These are phyloP conservation scores for Telopea speciosissima DNA, from an alignment of 177 flowering plant genomes.

Conservation along the genomic window DNA sequence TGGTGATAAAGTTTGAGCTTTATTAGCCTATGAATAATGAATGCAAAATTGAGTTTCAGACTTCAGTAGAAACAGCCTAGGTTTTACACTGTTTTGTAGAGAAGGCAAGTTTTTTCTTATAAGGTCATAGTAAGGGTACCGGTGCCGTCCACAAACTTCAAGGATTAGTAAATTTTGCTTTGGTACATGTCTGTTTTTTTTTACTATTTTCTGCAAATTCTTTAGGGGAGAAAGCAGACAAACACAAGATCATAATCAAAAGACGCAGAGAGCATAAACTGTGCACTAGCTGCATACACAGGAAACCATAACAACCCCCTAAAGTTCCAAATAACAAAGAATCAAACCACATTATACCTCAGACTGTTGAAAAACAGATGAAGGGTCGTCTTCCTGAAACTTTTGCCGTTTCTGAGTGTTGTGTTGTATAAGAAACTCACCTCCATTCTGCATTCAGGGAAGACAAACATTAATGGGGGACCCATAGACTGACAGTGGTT, in stretches of 20 bases:
- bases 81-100: not conserved
- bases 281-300: not conserved
- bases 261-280: no score
- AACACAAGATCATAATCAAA: not conserved
- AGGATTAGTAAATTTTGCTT: not conserved
- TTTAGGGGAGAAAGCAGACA: not conserved
- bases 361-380: constrained; percentile 35
- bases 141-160: no score
- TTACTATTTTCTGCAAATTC: no score
- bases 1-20: not conserved
- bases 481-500: not conserved
- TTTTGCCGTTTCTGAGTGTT: constrained; percentile 79
- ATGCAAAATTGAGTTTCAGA: not conserved
- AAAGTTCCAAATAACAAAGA: constrained; percentile 1
- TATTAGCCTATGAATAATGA: not conserved
- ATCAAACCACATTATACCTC: constrained; percentile 42
- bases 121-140: no score
- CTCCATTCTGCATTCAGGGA: constrained; percentile 48
- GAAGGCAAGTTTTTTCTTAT: not conserved
- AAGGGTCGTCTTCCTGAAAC: constrained; percentile 41
- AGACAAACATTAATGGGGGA: not conserved
- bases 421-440: constrained; percentile 79
- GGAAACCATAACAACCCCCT: not conserved
- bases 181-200: no score
- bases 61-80: not conserved